Evolutionary conservation across 2,329 filamentous ascomycete species (phyloP).

Genomic region (Penicillium sp.): DNA sequence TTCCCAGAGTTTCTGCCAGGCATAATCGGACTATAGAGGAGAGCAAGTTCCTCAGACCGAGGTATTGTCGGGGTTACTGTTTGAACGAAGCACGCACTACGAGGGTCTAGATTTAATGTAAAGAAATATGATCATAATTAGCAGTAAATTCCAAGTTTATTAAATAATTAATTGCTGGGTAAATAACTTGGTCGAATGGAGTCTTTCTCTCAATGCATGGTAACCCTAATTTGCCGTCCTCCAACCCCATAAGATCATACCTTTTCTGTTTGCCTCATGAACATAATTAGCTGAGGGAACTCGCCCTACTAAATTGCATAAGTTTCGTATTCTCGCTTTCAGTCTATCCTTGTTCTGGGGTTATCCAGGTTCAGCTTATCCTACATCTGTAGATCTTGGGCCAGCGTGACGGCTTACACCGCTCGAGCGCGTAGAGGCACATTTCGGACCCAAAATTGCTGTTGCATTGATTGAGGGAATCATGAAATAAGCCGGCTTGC

Average conservation of each 20-base stretch:
- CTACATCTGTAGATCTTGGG: no score
- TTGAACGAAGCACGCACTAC: neutral
- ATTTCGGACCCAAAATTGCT: no score
- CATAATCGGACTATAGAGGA: no score
- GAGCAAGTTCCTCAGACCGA: no score
- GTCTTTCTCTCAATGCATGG: neutral
- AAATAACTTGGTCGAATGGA: neutral
- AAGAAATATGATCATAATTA: neutral
- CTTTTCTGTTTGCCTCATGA: neutral
- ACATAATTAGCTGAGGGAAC: neutral
- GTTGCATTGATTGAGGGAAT: neutral
- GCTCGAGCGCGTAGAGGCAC: no score
- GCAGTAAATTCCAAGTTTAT: neutral
- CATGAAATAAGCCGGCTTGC: neutral
- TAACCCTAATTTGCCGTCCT: neutral
- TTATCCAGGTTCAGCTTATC: no score
- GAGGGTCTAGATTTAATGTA: neutral
- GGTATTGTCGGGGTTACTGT: neutral
- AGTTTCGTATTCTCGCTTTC: no score
- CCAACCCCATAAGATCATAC: neutral
- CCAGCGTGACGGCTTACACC: no score
- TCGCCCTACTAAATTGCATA: no score
- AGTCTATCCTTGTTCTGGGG: no score
- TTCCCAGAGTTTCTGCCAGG: no score
- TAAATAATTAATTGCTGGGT: neutral